Percentiles rank a stretch among this genome's conserved stretches.
Conservation (phyloP, 208 protist species). For the Trypanosoma grayi region DNA sequence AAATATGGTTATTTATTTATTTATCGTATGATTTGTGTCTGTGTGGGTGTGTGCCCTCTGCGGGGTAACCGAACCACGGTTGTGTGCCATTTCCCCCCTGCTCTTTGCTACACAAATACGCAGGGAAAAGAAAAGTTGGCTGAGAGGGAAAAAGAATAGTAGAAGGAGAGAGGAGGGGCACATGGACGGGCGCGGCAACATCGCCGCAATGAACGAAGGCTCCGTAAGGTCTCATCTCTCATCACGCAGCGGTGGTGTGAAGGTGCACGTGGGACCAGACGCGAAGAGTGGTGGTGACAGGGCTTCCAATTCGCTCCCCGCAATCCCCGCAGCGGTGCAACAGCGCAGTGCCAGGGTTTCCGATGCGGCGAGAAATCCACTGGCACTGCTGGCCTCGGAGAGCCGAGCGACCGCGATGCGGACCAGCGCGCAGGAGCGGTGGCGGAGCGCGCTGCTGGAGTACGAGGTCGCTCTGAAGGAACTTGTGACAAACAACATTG, state of each 20-base stretch:
- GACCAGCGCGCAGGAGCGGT: constrained; percentile 34
- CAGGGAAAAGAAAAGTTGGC: too few species aligned
- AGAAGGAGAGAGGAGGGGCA: not conserved
- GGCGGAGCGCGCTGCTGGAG: constrained; percentile 72
- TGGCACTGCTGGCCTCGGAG: constrained; percentile 26
- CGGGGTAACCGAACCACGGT: too few species aligned
- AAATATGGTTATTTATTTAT: too few species aligned
- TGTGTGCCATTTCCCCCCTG: too few species aligned
- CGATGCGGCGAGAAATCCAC: not conserved
- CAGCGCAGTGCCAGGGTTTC: not conserved
- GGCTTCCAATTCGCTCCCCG: not conserved
- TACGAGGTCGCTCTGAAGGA: constrained; percentile 80
- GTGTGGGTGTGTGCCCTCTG: too few species aligned
- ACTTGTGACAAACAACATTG: constrained; percentile 51
- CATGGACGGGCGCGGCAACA: not conserved
- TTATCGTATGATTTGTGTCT: too few species aligned
- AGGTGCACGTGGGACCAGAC: not conserved
- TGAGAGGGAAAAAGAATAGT: not conserved
- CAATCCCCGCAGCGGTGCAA: constrained; percentile 9
- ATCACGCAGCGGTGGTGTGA: not conserved
- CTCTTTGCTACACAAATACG: too few species aligned
- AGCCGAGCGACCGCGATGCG: constrained; percentile 35
- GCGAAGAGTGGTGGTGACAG: not conserved
- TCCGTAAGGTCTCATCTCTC: not conserved
- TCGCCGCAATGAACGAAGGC: not conserved